Base-by-base conservation (phyloP, 192 early-diverging fungal genomes). In the Haplosporangium gracile region DNA sequence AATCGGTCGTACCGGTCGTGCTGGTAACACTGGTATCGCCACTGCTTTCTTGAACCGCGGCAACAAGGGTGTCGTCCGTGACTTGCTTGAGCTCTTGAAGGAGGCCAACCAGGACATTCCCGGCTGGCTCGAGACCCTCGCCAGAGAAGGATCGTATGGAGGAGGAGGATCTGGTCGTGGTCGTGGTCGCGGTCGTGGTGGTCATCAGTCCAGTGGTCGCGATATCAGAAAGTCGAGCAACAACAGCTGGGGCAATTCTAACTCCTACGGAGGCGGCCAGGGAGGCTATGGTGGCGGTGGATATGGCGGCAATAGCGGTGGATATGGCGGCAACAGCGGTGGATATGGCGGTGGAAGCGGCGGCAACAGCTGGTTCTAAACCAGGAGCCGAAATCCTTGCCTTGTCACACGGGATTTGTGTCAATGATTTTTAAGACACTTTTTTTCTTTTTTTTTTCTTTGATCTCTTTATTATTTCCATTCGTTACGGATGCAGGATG, bases 1-100 rank as follows among this genome's bases (percentile, higher is more conserved):
- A 87, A 97, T 98, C 82, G 98, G 98, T 83, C 97, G 98, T 95
- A 99, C 98, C 57, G 98, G 96, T 79, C 96, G 98, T 93, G 98
- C 97, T 74, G 97, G 97, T 79, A 98, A 98, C 92, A 94, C 93
- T 40, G 98, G 97, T 77, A 90, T 93, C 36, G 96, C 97, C 70
- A 98, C 97, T 10, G 96, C 97, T 57, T 99, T 99, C 94, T 99
- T 99, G 90, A 97, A 97, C 93, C 93, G 95, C 65, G 90, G 92
- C 63, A 95, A 96, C 92, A 96, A 94, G 80, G 91, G 93, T 71
- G 93, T 99, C 77, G 96, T 95, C 40, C 93, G 93, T 78, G 96
- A 96, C 74, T 89, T 99, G 47, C 90, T 97, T 49, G 97, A 97
- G 10, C 92, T 98, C 72, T 92, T 99, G 47, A 93, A 91, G 77